Conservation (phyloP, 768 basidiomycete genomes). For the Podaxis sp. region DNA sequence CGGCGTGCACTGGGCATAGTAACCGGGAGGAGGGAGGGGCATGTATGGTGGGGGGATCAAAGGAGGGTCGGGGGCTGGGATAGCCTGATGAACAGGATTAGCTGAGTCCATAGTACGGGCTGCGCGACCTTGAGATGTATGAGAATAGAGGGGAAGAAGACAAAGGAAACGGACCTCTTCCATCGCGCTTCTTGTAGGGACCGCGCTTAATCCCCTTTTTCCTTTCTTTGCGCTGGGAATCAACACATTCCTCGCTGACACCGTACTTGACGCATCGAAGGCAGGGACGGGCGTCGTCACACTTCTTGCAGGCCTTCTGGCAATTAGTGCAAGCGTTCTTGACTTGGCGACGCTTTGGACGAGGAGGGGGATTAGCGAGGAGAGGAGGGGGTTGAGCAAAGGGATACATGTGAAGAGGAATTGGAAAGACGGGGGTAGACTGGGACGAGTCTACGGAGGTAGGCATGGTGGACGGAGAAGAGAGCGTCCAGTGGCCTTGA, state of each 20-base stretch:
- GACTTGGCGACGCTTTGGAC: constrained; percentile 81
- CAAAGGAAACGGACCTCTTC: constrained; percentile 59
- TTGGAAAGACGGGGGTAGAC: constrained; percentile 44
- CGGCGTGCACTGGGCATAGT: constrained; percentile 54
- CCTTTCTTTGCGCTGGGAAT: constrained; percentile 90
- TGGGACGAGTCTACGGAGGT: constrained; percentile 13
- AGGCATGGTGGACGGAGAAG: constrained; percentile 14
- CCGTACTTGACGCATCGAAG: constrained; percentile 92
- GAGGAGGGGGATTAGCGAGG: constrained; percentile 43
- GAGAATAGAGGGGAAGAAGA: constrained; percentile 8
- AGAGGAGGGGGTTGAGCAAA: constrained; percentile 41
- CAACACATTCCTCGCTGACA: constrained; percentile 79
- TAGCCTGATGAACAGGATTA: constrained; percentile 34
- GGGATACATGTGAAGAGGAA: constrained; percentile 70
- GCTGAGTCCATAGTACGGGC: constrained; percentile 46
- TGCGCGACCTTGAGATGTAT: constrained; percentile 43
- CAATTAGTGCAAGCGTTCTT: constrained; percentile 91
- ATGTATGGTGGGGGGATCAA: constrained; percentile 46
- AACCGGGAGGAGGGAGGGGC: constrained; percentile 46
- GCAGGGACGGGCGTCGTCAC: constrained; percentile 88
- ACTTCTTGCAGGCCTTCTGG: constrained; percentile 90
- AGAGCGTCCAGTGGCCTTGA: constrained; percentile 7
- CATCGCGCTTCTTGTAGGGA: constrained; percentile 95
- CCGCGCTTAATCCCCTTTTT: constrained; percentile 85
- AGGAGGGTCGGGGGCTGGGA: constrained; percentile 29